Evolutionary conservation across 208 protist genomes (phyloP).

Genomic region (Trypanosoma cruzi): DNA sequence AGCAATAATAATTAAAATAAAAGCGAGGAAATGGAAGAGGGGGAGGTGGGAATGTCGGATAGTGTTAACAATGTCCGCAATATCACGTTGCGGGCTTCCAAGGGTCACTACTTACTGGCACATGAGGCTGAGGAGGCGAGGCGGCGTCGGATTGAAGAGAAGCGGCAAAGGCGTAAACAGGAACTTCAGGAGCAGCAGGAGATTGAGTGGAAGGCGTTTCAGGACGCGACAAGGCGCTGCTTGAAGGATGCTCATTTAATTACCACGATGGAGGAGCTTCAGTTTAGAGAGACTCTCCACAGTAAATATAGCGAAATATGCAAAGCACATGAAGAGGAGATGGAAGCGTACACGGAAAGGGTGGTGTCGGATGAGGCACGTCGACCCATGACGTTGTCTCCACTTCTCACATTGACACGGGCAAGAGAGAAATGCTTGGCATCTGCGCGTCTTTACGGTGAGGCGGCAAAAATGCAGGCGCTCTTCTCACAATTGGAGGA

Average conservation of each 20-base stretch:
- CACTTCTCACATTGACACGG: conserved; percentile 28
- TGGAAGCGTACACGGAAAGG: conserved; percentile 30
- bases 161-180: conserved; percentile 14
- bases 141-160: conserved; percentile 11
- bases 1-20: too few species aligned
- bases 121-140: conserved; percentile 27
- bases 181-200: conserved; percentile 53
- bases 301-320: conserved; percentile 35
- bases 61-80: conserved; percentile 19
- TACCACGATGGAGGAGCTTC: conserved; percentile 18
- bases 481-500: background rate
- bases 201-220: conserved; percentile 54
- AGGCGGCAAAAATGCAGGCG: conserved; percentile 31
- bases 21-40: too few species aligned
- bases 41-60: background rate
- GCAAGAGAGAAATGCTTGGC: conserved; percentile 41
- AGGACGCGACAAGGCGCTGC: conserved; percentile 33
- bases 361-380: conserved; percentile 32
- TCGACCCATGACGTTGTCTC: conserved; percentile 38
- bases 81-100: conserved; percentile 29
- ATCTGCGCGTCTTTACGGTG: conserved; percentile 34
- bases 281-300: conserved; percentile 26
- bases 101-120: conserved; percentile 36
- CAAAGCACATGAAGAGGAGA: conserved; percentile 45
- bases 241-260: conserved; percentile 23